Conservation (phyloP, 495 filamentous ascomycete species). For the Xylaria intraflava region DNA sequence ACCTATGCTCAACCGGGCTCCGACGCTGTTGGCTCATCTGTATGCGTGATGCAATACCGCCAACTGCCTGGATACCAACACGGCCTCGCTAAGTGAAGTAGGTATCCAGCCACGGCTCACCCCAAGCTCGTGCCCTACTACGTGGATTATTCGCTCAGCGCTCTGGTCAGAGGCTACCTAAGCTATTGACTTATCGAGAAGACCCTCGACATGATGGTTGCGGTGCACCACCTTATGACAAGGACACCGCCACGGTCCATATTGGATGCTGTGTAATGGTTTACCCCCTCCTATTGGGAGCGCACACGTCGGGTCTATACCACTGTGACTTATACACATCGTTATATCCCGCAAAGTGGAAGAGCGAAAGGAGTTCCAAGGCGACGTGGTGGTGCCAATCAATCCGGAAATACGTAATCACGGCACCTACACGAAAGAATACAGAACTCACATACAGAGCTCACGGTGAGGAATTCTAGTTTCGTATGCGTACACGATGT, state of each 20-base stretch:
- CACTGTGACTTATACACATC: background rate
- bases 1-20: background rate
- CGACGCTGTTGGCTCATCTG: background rate
- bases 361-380: background rate
- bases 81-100: background rate
- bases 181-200: background rate
- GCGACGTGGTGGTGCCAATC: background rate
- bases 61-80: background rate
- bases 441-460: background rate
- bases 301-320: background rate
- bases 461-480: too few species aligned
- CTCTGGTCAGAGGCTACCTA: background rate
- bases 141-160: background rate
- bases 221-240: background rate
- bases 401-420: background rate
- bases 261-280: background rate
- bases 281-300: background rate
- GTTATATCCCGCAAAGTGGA: background rate
- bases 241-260: background rate
- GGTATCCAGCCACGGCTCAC: background rate
- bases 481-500: too few species aligned
- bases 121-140: background rate
- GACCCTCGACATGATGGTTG: background rate
- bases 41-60: background rate
- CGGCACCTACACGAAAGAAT: slow-evolving; percentile 1